Evolutionary conservation across 2,329 filamentous ascomycete genomes (phyloP), one percentile per base, ranked within the genome.

Genomic region (Helotiales sp.): DNA sequence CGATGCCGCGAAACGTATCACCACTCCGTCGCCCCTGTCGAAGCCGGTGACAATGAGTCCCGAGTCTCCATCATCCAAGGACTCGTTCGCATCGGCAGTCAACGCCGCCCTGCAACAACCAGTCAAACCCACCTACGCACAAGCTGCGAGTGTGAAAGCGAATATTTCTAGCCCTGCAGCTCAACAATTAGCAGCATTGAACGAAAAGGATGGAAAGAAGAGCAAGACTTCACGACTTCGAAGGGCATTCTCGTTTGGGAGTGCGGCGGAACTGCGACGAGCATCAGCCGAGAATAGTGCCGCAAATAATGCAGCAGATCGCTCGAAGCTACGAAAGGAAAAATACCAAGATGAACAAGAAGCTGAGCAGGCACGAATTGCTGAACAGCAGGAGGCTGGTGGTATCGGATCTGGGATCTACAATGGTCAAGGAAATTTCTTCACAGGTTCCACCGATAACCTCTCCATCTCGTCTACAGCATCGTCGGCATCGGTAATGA

Each of bases 351-450:
- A 75, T 19, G 87, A 91, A 63, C 81, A 88, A 34, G 91, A 96
- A 73, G 88, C 89, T 3, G 93, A 98, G 72, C 92, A 98, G 74
- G 90, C 87, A 27, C 89, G 91, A 40, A 97, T 99, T 72, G 93
- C 91, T 31, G 86, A 91, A 71, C 89, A 90, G 71, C 95, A 99
- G 74, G 95, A 99, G 76, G 93, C 90, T 60, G 88, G 86, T 59
- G 95, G 95, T 19, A 86, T 99, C 62, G 95, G 95, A 59, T 92
- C 89, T 70, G 95, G 87, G 71, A 99, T 99, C 66, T 99, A 99
- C 72, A 90, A 89, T 24, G 90, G 91, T 13, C 86, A 90, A 70
- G 89, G 89, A 57, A 88, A 89, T 63, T 84, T 93, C 63, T 97
- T 98, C 71, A 84, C 87, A 15, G 89, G 91, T 13, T 99, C 95